These are phyloP conservation scores for Euphorbia celastroides DNA, from an alignment of 441 rosid genomes.

Conservation along the genomic window DNA sequence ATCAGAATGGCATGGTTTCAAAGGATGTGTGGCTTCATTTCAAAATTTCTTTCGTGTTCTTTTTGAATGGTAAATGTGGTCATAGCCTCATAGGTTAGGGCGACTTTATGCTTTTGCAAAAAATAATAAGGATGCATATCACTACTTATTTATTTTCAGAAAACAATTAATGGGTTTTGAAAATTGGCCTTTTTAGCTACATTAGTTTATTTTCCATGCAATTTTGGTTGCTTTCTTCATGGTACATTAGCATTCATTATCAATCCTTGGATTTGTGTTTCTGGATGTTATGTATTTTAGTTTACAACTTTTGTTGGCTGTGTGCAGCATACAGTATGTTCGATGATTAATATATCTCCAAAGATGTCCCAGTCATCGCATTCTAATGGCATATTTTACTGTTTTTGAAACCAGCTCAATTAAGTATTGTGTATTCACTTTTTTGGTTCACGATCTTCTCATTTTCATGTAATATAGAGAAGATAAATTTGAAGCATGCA, in stretches of 20 bases:
- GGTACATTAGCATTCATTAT: background rate
- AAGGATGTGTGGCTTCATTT: background rate
- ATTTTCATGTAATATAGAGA: constrained; percentile 45
- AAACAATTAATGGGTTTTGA: background rate
- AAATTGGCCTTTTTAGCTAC: background rate
- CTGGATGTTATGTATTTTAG: background rate
- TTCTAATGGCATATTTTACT: background rate
- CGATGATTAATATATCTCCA: background rate
- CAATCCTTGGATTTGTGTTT: background rate
- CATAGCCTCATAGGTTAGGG: background rate
- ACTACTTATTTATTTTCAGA: background rate
- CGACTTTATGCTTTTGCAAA: background rate
- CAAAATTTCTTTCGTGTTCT: background rate
- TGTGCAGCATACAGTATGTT: background rate
- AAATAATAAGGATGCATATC: background rate
- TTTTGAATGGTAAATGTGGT: background rate
- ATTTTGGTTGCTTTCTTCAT: background rate
- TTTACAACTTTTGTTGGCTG: constrained; percentile 1
- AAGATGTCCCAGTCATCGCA: background rate
- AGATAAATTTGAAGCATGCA: constrained; percentile 72
- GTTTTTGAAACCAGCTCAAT: background rate
- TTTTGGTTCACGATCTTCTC: constrained; percentile 9
- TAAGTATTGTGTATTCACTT: constrained; percentile 11
- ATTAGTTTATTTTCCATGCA: background rate
- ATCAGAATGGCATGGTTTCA: background rate